phyloP scores from a whole-genome alignment of 768 basidiomycete genomes.

The Hydnum rufescens region DNA sequence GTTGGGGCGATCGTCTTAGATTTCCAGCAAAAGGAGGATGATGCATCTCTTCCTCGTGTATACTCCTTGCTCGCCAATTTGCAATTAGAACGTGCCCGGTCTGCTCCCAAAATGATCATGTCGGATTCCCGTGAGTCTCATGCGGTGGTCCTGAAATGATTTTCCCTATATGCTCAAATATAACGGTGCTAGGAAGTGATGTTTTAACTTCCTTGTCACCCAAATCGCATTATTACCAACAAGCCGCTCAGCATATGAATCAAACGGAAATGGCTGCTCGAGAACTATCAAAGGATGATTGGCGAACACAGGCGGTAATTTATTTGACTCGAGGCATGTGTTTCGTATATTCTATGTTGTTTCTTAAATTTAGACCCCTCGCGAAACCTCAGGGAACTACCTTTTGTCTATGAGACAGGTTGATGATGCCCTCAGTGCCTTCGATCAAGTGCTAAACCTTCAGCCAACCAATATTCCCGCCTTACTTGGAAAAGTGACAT shows the following conservation, averaged over 20 bases:
- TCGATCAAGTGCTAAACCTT: slow-evolving; percentile 55
- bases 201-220: slow-evolving; percentile 13
- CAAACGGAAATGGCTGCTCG: neutral
- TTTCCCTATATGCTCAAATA: slow-evolving; percentile 1
- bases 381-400: slow-evolving; percentile 56
- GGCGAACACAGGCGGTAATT: slow-evolving; percentile 9
- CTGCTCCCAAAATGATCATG: slow-evolving; percentile 65
- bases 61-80: slow-evolving; percentile 74
- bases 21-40: neutral
- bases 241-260: slow-evolving; percentile 8
- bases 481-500: slow-evolving; percentile 57
- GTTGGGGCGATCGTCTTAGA: neutral
- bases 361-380: too few relatives aligned
- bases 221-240: slow-evolving; percentile 8
- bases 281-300: neutral
- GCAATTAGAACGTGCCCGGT: slow-evolving; percentile 55
- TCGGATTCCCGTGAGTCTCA: slow-evolving; percentile 45
- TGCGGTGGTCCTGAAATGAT: neutral
- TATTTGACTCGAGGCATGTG: slow-evolving; percentile 40
- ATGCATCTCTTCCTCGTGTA: slow-evolving; percentile 34
- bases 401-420: slow-evolving; percentile 61
- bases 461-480: slow-evolving; percentile 80
- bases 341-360: slow-evolving; percentile 5
- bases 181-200: slow-evolving; percentile 12
- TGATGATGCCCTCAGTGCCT: slow-evolving; percentile 64